Base-by-base conservation (phyloP, 2,329 filamentous ascomycete genomes). In the Penicillium decumbens region DNA sequence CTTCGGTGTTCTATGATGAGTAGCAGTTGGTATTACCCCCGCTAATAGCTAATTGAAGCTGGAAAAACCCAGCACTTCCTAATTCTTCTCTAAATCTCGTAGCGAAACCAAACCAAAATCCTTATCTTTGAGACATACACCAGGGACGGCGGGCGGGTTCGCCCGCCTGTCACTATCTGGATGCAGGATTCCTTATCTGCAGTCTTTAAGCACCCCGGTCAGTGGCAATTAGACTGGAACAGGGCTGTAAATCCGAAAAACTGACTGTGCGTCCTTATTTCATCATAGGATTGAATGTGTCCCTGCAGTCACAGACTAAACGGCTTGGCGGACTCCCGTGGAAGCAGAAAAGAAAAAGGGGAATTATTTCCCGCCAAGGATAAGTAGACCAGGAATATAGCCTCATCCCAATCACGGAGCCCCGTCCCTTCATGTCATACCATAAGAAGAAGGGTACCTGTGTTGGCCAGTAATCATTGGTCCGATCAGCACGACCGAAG, bases 311-410 rank as follows among this genome's bases (percentile, higher is more conserved):
- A 29, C 45, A 29, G 32, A 30, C 13, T 29, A 35, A n/a, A 18
- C 42, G 9, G 29, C 32, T 25, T 20, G 28, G 29, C 33, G 29
- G 30, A 44, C 40, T 43, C 43, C 6, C 7, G 45, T 46, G 30
- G 39, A 45, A 50, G 43, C 48, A 30, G 35, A 38, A 44, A 49
- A 15, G 35, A 25, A 23, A 45, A 44, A 41, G 25, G 43, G 48
- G 47, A 46, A 52, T 42, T 46, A 51, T 52, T 49, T 50, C 51
- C 54, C 42, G 41, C 54, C 54, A 56, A 56, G 55, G 5, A 35
- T 12, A 30, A 25, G 25, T 35, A 28, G 10, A 12, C 20, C 23
- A n/a, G 32, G 28, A 27, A 44, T 43, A 39, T 27, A 44, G 28
- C 35, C 15, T 38, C 48, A 38, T 49, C 41, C 41, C 43, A 45